phyloP scores from a whole-genome alignment of 1,284 basidiomycete genomes.

The Ganoderma sinense region DNA sequence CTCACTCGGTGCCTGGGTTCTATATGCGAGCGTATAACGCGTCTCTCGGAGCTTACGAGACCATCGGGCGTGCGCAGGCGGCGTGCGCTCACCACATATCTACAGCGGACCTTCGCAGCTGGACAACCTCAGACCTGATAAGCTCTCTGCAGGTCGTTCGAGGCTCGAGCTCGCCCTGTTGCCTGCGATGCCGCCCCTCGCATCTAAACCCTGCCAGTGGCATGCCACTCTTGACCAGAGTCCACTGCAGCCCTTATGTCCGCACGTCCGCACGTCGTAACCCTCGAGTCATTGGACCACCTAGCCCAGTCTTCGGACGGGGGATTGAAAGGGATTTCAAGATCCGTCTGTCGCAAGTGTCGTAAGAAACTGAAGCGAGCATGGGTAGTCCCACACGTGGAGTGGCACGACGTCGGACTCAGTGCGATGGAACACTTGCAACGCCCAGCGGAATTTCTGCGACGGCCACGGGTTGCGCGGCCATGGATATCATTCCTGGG shows the following conservation, averaged over 20 bases:
- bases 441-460: slow-evolving; percentile 12
- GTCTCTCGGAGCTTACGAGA: neutral
- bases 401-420: neutral
- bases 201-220: neutral
- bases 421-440: neutral
- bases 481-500: slow-evolving; percentile 1
- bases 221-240: neutral
- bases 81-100: neutral
- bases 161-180: neutral
- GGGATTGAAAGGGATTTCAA: slow-evolving; percentile 2
- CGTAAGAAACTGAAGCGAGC: neutral
- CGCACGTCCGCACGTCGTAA: slow-evolving; percentile 1
- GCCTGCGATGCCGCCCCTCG: neutral
- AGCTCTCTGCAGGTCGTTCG: neutral
- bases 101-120: neutral
- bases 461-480: slow-evolving; percentile 4
- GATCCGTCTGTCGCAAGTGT: neutral
- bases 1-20: slow-evolving; percentile 1
- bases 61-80: too few relatives aligned
- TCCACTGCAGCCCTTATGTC: neutral
- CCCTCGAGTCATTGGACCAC: neutral
- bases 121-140: neutral
- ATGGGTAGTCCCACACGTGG: slow-evolving; percentile 2
- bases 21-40: neutral
- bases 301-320: neutral